Percentiles rank a stretch among this genome's conserved stretches.
These are phyloP conservation scores for Reutealis trisperma DNA, from an alignment of 345 rosid species.

Conservation along the genomic window DNA sequence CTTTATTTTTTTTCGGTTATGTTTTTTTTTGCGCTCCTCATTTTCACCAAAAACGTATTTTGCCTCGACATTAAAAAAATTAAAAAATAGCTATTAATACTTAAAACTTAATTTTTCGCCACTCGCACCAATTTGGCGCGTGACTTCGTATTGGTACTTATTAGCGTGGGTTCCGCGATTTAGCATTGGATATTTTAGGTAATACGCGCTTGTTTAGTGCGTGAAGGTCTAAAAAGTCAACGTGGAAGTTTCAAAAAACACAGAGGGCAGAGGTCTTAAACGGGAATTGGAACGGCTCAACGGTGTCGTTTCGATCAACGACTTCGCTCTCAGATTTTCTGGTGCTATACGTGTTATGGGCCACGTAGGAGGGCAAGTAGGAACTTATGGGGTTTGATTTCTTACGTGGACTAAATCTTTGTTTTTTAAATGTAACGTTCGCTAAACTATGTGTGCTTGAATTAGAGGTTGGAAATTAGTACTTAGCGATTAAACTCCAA, in stretches of 20 bases:
- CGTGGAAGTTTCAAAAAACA: constrained; percentile 6
- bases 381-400: too few relatives aligned
- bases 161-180: neutral
- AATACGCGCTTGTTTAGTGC: neutral
- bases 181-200: neutral
- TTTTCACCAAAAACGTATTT: neutral
- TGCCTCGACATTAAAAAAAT: neutral
- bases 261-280: neutral
- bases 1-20: neutral
- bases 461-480: too few relatives aligned
- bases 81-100: neutral
- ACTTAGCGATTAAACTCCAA: too few relatives aligned
- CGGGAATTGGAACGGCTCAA: neutral
- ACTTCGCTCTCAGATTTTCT: too few relatives aligned
- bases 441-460: too few relatives aligned
- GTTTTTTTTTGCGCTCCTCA: neutral
- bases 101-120: neutral
- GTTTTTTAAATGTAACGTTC: too few relatives aligned
- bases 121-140: neutral
- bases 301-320: too few relatives aligned
- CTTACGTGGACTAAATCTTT: too few relatives aligned
- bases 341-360: too few relatives aligned
- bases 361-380: too few relatives aligned
- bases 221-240: neutral
- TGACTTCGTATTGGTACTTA: neutral